phyloP scores from a whole-genome alignment of 306 rosid genomes.

The Psophocarpus tetragonolobus region DNA sequence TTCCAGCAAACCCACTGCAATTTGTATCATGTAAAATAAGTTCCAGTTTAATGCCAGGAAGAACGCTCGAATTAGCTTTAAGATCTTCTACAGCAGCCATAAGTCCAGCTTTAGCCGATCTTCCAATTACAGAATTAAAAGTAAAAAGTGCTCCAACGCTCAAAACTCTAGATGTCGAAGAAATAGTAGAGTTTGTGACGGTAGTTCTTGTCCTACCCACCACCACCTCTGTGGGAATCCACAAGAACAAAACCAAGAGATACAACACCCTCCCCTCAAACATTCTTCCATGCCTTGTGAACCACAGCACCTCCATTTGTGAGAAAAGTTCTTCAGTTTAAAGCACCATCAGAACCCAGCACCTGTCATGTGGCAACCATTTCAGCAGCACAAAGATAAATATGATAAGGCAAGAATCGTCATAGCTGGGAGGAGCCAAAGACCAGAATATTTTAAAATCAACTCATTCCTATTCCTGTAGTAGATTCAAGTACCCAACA shows the following conservation, averaged over 20 bases:
- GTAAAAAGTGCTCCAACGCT: constrained; percentile 80
- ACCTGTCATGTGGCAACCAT: constrained; percentile 41
- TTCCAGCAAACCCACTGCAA: constrained; percentile 84
- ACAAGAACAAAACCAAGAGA: constrained; percentile 46
- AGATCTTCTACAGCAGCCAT: constrained; percentile 65
- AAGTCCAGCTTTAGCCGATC: constrained; percentile 61
- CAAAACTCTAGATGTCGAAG: constrained; percentile 49
- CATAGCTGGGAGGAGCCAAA: neutral
- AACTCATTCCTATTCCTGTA: neutral
- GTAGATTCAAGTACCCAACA: constrained; percentile 35
- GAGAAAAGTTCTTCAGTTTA: constrained; percentile 32
- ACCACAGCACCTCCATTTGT: constrained; percentile 46
- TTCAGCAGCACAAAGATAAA: constrained; percentile 29
- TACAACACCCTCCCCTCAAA: constrained; percentile 36
- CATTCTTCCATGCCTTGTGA: constrained; percentile 12
- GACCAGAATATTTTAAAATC: neutral
- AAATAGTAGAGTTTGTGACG: constrained; percentile 40
- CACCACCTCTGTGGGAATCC: constrained; percentile 50
- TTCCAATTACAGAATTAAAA: constrained; percentile 67
- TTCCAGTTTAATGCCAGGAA: constrained; percentile 44
- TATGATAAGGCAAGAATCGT: constrained; percentile 16
- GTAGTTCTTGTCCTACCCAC: constrained; percentile 46
- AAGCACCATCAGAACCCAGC: constrained; percentile 29
- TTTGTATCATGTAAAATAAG: constrained; percentile 59
- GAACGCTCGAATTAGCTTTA: constrained; percentile 60